A percentile compares a stretch with the other conserved stretches of the same genome.
These are phyloP conservation scores for Trametes meyenii DNA, from an alignment of 768 basidiomycete genomes.

Conservation along the genomic window DNA sequence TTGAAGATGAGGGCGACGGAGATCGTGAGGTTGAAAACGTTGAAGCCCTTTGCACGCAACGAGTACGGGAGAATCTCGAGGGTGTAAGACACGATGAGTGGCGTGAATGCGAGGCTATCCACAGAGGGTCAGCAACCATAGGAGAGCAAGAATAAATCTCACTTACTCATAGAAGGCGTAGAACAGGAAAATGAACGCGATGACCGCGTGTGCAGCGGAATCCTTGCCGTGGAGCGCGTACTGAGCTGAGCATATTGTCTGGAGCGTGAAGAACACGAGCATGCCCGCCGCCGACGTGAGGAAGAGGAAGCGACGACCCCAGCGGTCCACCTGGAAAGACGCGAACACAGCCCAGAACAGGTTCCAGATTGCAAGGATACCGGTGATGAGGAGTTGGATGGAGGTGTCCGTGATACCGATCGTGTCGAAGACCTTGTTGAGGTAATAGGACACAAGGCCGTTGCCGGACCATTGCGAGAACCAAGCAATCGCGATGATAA, in stretches of 20 bases:
- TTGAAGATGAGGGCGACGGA: constrained; percentile 86
- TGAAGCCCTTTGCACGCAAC: constrained; percentile 87
- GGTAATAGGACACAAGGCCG: constrained; percentile 83
- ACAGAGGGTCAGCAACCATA: neutral
- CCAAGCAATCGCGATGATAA: constrained; percentile 78
- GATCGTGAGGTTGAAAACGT: constrained; percentile 77
- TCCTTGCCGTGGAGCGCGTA: constrained; percentile 47
- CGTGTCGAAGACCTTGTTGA: constrained; percentile 68
- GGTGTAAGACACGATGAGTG: constrained; percentile 85
- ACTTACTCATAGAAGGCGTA: constrained; percentile 76
- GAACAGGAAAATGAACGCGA: constrained; percentile 85
- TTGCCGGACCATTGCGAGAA: constrained; percentile 90
- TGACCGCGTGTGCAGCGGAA: constrained; percentile 67
- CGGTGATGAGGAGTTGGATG: constrained; percentile 81
- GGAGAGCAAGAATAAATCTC: neutral
- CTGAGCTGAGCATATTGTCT: constrained; percentile 66
- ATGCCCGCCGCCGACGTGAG: constrained; percentile 60
- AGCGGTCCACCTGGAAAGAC: constrained; percentile 61
- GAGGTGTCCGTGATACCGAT: constrained; percentile 66
- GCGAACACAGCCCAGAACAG: constrained; percentile 61
- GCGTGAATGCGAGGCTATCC: constrained; percentile 72
- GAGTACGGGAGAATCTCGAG: constrained; percentile 86
- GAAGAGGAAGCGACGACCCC: constrained; percentile 75
- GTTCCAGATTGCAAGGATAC: constrained; percentile 83
- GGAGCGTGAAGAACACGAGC: constrained; percentile 66